These are phyloP conservation scores for Camillea tinctor DNA, from an alignment of 2,329 filamentous ascomycete genomes.

Conservation along the genomic window DNA sequence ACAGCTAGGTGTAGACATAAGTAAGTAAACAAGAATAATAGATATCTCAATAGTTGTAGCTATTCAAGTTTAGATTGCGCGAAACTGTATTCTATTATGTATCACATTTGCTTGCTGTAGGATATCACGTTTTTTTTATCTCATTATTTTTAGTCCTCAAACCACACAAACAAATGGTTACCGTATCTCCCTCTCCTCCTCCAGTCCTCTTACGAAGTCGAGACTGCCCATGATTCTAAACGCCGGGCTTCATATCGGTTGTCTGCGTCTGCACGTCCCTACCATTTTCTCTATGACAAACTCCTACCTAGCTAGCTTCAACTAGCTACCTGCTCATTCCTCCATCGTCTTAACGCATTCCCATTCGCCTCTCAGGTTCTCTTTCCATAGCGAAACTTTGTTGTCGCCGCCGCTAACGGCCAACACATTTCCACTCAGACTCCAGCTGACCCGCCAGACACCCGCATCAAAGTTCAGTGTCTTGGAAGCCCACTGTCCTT, in stretches of 20 bases:
- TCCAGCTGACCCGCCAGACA: slow-evolving; percentile 97
- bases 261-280: slow-evolving; percentile 6
- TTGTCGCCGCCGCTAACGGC: slow-evolving; percentile 94
- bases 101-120: slow-evolving; percentile 11
- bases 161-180: slow-evolving; percentile 4
- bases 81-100: background rate
- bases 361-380: slow-evolving; percentile 95
- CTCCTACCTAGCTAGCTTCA: background rate
- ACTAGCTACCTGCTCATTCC: slow-evolving; percentile 54
- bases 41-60: background rate
- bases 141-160: slow-evolving; percentile 15
- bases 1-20: too few species aligned
- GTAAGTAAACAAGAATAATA: too few species aligned
- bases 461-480: slow-evolving; percentile 83
- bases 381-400: slow-evolving; percentile 97
- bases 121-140: slow-evolving; percentile 18
- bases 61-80: slow-evolving; percentile 6
- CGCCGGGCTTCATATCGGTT: slow-evolving; percentile 17
- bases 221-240: slow-evolving; percentile 17
- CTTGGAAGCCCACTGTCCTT: slow-evolving; percentile 80
- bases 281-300: slow-evolving; percentile 1
- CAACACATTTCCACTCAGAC: slow-evolving; percentile 91
- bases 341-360: slow-evolving; percentile 96
- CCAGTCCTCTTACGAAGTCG: slow-evolving; percentile 10
- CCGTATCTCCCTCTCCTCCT: slow-evolving; percentile 12